Evolutionary conservation across 2,329 filamentous ascomycete species (phyloP), one percentile per base, ranked within the genome.

Genomic region (Claviceps fusiformis): DNA sequence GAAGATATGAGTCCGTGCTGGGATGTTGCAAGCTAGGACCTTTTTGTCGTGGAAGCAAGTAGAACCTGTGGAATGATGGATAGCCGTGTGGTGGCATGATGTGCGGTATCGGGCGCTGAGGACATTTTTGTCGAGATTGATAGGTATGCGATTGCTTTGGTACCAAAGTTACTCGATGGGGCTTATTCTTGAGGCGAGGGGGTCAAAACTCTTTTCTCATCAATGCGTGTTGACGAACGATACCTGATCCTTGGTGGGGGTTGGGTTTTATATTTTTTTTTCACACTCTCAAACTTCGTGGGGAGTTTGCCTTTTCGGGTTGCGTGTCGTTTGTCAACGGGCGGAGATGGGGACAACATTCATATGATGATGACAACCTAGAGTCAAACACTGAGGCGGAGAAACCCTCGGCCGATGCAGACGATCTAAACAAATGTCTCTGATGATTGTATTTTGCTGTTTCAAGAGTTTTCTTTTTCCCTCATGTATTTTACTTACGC

Each of bases 101-200:
- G 58, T 62, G 63, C 59, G 66, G 70, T 57, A 57, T 66, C 69
- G 67, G 70, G 68, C 77, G 81, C 77, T 71, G 74, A 78, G 73
- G 76, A 70, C 19, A 73, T 76, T 81, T 86, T 96, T 86, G 92
- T 96, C 92, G 84, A 83, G 86, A 79, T 88, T 81, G 78, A 95
- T 83, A 96, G 92, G 86, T 84, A 97, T 96, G 92, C 91, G 92
- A 95, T 96, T 95, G 89, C 87, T 75, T 69, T 63, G 10, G 43
- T 5, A 63, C 74, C 70, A 73, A 73, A 79, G 88, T 95, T 95
- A 97, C 92, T 95, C 91, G 90, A 97, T 95, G 92, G 92, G 92
- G 92, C 92, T 96, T 90, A 97, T 95, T 96, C 89, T 96, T 87
- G 92, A 90, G 81, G 87, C 91, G 90, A 95, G 89, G 87, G 86